A percentile compares a stretch with the other conserved stretches of the same genome.
These are phyloP conservation scores for Candida railenensis DNA, from an alignment of 805 yeast species.

Conservation along the genomic window DNA sequence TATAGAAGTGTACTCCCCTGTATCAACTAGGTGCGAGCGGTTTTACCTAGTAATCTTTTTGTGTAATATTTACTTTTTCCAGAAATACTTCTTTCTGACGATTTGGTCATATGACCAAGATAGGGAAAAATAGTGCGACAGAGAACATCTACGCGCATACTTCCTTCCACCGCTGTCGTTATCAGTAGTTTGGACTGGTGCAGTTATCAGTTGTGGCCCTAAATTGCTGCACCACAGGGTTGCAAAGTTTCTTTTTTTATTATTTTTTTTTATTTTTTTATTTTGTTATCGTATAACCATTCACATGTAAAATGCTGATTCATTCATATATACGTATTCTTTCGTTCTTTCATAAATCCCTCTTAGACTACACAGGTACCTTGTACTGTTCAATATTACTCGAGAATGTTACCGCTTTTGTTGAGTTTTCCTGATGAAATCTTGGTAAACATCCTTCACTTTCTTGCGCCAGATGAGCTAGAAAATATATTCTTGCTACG, in stretches of 20 bases:
- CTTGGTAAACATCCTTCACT: conserved; percentile 12
- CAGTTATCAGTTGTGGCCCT: not conserved
- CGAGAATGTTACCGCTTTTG: not conserved
- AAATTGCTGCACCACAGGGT: not conserved
- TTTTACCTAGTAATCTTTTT: too few relatives aligned
- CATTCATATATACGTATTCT: not conserved
- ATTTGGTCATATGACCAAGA: not conserved
- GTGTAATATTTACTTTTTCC: conserved; percentile 1
- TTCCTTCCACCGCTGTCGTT: not conserved
- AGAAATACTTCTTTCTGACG: not conserved
- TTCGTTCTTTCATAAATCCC: not conserved
- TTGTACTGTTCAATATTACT: not conserved
- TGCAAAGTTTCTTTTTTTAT: not conserved
- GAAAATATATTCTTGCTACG: conserved; percentile 12
- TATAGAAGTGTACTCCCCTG: too few relatives aligned
- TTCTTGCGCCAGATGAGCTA: conserved; percentile 12
- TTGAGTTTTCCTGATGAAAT: conserved; percentile 16
- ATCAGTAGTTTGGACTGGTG: not conserved
- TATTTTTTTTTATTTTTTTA: too few relatives aligned
- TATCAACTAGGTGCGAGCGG: too few relatives aligned
- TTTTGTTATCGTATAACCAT: too few relatives aligned
- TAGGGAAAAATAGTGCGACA: too few relatives aligned
- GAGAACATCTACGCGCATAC: not conserved
- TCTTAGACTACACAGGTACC: too few relatives aligned
- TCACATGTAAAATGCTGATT: not conserved